phyloP scores from a whole-genome alignment of 1,284 basidiomycete species.

The Moesziomyces sp. region DNA sequence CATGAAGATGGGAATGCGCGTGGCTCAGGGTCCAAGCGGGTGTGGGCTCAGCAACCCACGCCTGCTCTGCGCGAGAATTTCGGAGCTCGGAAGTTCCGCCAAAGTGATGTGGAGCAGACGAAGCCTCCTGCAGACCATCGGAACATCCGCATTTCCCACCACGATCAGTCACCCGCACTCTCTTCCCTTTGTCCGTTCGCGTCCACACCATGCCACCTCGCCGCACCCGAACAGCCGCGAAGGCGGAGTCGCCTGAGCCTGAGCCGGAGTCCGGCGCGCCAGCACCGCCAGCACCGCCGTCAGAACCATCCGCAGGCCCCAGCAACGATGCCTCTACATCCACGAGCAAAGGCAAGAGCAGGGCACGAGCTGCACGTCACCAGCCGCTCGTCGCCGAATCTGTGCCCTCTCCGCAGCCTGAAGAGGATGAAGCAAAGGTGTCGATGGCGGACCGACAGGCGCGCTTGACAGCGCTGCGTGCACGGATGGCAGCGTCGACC shows the following conservation, averaged over 20 bases:
- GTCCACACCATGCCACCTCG: constrained; percentile 27
- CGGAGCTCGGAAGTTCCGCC: not conserved
- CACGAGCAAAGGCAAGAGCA: constrained; percentile 23
- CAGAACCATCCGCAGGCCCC: not conserved
- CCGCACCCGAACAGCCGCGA: constrained; percentile 22
- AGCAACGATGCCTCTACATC: not conserved
- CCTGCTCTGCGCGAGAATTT: too few relatives aligned
- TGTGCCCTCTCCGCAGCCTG: not conserved
- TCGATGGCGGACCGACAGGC: constrained; percentile 36
- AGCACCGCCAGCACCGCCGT: not conserved
- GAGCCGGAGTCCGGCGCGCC: not conserved
- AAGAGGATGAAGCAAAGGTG: constrained; percentile 4
- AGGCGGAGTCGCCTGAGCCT: constrained; percentile 6
- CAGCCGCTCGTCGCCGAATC: constrained; percentile 17
- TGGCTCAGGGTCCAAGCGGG: constrained; percentile 15
- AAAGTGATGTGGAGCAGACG: constrained; percentile 18
- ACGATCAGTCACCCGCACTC: too few relatives aligned
- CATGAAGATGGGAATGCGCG: not conserved
- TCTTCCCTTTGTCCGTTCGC: not conserved
- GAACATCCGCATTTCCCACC: constrained; percentile 6
- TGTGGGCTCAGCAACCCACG: too few relatives aligned
- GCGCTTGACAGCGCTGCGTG: constrained; percentile 22
- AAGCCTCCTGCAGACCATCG: constrained; percentile 1
- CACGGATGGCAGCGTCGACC: constrained; percentile 49
- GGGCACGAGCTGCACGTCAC: constrained; percentile 23